Evolutionary conservation across 495 filamentous ascomycete species (phyloP), one percentile per base, ranked within the genome.

Genomic region (Penicillium malachiteum): DNA sequence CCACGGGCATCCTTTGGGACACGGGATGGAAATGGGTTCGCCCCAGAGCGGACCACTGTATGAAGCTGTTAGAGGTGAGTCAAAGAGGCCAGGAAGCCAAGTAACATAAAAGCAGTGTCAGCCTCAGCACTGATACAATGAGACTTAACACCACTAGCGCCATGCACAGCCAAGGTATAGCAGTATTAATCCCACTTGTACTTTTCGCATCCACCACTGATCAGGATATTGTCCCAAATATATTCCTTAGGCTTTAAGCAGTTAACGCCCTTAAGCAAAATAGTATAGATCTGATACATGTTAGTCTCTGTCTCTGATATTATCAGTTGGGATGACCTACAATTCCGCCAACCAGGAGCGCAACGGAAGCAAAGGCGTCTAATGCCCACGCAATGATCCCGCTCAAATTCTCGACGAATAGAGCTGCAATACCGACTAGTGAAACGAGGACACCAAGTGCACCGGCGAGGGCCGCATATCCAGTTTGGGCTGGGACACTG

Each of bases 281-380:
- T 43, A 3, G 79, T 77, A 65, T 75, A 72, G 34, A 77, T 71
- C 81, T 82, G 39, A 9, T 13, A 8, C n/a, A 18, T 16, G 14
- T 55, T 35, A 50, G 50, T 48, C 3, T 41, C 3, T 32, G 7
- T 30, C 12, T 26, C 21, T 4, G 1, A 26, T 54, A 43, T 17
- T 34, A 11, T 7, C 13, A 30, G 17, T 34, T 17, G 16, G 39
- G 30, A 13, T 48, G 10, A 79, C 83, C 59, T 76, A 84, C 82
- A 49, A 83, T 76, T 16, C 74, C 83, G 33, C 75, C 80, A 11
- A 75, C 80, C 4, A 84, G 64, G 38, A 79, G 71, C 32, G 82
- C 69, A 13, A 81, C 48, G 1, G 61, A 55, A 0, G 74, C 64
- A 0, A 84, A 34, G 0, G 60, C 77, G 59, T 84, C 82, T 1